Percentiles rank a stretch among this genome's conserved stretches.
Conservation (phyloP, 148 eudicot genomes). For the Mesembryanthemum crystallinum region DNA sequence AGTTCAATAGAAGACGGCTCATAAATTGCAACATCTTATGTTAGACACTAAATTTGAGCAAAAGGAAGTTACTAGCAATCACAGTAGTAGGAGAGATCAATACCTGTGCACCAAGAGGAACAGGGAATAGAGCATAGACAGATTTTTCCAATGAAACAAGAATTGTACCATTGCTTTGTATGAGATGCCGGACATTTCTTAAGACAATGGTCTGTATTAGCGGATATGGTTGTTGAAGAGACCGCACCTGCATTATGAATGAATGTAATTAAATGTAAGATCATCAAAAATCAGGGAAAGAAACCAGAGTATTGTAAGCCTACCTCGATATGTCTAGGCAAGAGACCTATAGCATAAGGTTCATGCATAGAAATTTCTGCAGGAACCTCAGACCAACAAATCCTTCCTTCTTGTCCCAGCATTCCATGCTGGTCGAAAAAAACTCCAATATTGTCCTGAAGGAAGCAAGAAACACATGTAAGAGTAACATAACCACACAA, state of each 20-base stretch:
- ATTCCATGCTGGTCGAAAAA: conserved; percentile 95
- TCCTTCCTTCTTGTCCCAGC: conserved; percentile 87
- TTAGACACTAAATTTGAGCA: not conserved
- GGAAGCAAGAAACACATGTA: conserved; percentile 29
- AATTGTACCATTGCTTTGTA: conserved; percentile 49
- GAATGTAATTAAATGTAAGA: conserved; percentile 1
- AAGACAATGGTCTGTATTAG: conserved; percentile 91
- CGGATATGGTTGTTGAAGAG: conserved; percentile 88
- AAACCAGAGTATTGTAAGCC: conserved; percentile 14
- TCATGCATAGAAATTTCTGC: conserved; percentile 66
- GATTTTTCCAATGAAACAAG: conserved; percentile 77
- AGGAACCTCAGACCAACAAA: conserved; percentile 98
- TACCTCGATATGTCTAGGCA: conserved; percentile 95
- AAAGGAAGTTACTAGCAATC: not conserved
- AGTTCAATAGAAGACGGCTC: not conserved
- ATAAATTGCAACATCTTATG: not conserved
- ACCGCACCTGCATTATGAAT: conserved; percentile 72
- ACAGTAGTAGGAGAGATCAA: conserved; percentile 10
- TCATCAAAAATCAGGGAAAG: not conserved
- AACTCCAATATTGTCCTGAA: conserved; percentile 93
- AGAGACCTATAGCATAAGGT: conserved; percentile 89
- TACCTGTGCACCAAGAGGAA: conserved; percentile 99
- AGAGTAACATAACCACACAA: conserved; percentile 2
- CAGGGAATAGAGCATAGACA: conserved; percentile 83
- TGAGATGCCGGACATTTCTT: conserved; percentile 71